Percentiles rank a stretch among this genome's conserved stretches.
These are phyloP conservation scores for Artemisia tridentata DNA, from an alignment of 129 eudicot species.

Conservation along the genomic window DNA sequence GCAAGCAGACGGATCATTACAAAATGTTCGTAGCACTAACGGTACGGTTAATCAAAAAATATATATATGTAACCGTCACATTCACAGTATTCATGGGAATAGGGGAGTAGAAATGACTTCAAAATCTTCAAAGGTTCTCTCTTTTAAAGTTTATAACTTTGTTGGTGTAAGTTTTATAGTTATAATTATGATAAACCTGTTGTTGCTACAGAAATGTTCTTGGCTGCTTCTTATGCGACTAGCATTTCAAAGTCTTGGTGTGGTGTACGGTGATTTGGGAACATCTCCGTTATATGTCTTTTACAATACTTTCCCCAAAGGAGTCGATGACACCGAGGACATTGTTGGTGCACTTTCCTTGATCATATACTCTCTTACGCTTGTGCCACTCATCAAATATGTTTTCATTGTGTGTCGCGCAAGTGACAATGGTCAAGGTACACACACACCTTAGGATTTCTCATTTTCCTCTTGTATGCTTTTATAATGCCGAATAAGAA, in stretches of 20 bases:
- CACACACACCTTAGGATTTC: not conserved
- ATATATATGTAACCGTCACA: too few species aligned
- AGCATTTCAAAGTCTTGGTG: conserved; percentile 20
- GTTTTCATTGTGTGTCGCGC: conserved; percentile 74
- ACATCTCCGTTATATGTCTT: conserved; percentile 17
- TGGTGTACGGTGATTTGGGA: conserved; percentile 20
- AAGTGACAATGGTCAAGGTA: conserved; percentile 16
- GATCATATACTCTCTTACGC: conserved; percentile 78
- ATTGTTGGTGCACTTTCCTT: conserved; percentile 73
- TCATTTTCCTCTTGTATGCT: too few species aligned
- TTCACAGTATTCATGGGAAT: too few species aligned
- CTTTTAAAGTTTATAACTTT: too few species aligned
- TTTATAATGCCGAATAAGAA: not conserved
- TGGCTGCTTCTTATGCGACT: conserved; percentile 2
- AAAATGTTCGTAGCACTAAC: too few species aligned
- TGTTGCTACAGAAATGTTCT: conserved; percentile 12
- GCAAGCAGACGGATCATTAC: too few species aligned
- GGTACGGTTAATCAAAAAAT: too few species aligned
- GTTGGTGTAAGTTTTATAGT: too few species aligned
- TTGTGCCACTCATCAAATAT: conserved; percentile 72
- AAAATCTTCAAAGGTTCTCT: too few species aligned
- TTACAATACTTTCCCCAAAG: conserved; percentile 58
- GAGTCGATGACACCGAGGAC: conserved; percentile 55
- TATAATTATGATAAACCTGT: not conserved
- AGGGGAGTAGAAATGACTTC: too few species aligned